A percentile compares a stretch with the other conserved stretches of the same genome.
Evolutionary conservation across 2,329 filamentous ascomycete genomes (phyloP).

Genomic region (Xylariaceae sp.): DNA sequence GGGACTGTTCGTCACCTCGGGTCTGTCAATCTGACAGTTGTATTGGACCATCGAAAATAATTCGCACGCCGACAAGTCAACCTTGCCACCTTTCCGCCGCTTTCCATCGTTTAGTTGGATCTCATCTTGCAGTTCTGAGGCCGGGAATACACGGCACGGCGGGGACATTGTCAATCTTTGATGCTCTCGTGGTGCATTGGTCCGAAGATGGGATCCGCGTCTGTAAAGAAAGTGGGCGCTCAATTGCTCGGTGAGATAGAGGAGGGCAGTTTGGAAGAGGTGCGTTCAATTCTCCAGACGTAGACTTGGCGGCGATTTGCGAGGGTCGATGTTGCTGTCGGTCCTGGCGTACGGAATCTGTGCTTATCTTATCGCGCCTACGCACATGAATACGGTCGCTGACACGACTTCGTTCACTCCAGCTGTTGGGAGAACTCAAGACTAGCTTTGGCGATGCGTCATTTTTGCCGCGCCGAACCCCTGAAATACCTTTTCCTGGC

Average conservation of each 20-base stretch:
- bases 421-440: conserved; percentile 20
- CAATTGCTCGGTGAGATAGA: conserved; percentile 52
- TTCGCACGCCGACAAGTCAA: conserved; percentile 53
- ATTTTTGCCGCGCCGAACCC: conserved; percentile 9
- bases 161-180: conserved; percentile 46
- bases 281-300: conserved; percentile 26
- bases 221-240: conserved; percentile 41
- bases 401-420: conserved; percentile 2
- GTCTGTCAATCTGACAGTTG: conserved; percentile 50
- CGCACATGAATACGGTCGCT: not conserved
- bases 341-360: no score
- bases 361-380: conserved; percentile 26
- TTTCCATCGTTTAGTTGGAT: conserved; percentile 48
- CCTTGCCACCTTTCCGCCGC: conserved; percentile 41
- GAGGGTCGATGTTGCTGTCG: no score
- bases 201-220: conserved; percentile 25
- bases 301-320: no score
- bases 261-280: conserved; percentile 56
- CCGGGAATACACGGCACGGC: conserved; percentile 51
- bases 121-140: conserved; percentile 43
- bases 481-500: conserved; percentile 33
- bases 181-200: no score
- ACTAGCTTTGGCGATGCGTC: conserved; percentile 7
- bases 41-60: conserved; percentile 58
- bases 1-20: conserved; percentile 39